Conservation (phyloP, 1,284 basidiomycete genomes). For the Chiua sp. region DNA sequence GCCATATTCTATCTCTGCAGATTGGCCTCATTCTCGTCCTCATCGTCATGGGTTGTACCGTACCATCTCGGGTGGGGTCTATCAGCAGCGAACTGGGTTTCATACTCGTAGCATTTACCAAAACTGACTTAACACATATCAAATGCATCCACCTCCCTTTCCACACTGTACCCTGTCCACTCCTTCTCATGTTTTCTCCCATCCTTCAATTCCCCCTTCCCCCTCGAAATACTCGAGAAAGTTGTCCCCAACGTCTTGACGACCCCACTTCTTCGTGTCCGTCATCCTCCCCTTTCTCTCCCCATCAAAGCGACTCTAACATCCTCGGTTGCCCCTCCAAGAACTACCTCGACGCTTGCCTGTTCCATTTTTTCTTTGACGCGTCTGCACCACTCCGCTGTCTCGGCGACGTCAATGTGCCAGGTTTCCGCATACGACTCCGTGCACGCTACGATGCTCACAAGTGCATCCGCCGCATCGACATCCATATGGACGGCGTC, state of each 20-base stretch:
- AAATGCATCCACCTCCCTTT: no score
- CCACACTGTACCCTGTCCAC: no score
- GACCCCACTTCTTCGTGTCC: constrained; percentile 46
- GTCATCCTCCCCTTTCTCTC: constrained; percentile 54
- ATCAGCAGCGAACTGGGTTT: no score
- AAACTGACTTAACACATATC: no score
- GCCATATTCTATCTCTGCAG: no score
- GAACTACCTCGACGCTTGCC: constrained; percentile 53
- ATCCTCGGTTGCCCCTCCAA: constrained; percentile 41
- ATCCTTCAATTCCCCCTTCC: no score
- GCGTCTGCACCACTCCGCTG: constrained; percentile 54
- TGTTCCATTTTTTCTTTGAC: constrained; percentile 72
- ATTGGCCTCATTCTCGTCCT: no score
- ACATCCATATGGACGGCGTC: constrained; percentile 45
- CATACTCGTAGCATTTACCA: no score
- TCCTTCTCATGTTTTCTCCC: no score
- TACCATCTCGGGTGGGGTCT: no score
- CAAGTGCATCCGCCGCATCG: constrained; percentile 43
- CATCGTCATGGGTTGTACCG: no score
- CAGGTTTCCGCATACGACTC: constrained; percentile 51
- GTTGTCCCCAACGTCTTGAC: constrained; percentile 52
- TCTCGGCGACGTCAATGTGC: constrained; percentile 46
- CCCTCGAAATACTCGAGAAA: constrained; percentile 32
- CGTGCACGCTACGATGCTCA: constrained; percentile 48
- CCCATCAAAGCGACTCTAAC: constrained; percentile 48